Evolutionary conservation across 768 basidiomycete genomes (phyloP), one percentile per base, ranked within the genome.

Genomic region (Panus rudis): DNA sequence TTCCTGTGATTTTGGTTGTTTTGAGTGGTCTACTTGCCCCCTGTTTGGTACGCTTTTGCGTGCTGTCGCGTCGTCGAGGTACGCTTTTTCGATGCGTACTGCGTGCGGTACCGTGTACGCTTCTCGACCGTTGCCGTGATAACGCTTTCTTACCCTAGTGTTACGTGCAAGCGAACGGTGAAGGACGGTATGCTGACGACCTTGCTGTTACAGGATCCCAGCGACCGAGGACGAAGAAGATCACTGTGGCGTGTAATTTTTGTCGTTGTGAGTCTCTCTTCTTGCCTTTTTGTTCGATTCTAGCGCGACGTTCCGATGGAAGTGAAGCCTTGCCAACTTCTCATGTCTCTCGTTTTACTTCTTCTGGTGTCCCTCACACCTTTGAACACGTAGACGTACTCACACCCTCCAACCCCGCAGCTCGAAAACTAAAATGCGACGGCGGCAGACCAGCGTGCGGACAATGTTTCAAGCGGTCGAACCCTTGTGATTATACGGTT

Each of bases 171-270:
- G n/a, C n/a, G n/a, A n/a, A n/a, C n/a, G n/a, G n/a, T n/a, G n/a
- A n/a, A n/a, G n/a, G n/a, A n/a, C n/a, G n/a, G n/a, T n/a, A n/a
- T n/a, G n/a, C 37, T 45, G 38, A 27, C 40, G 44, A 44, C 51
- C 51, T 50, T 46, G 52, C 25, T 55, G 46, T 42, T 48, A 26
- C 45, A 79, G 79, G 72, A 59, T 75, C 78, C 25, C 70, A 71
- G 49, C 81, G 82, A 52, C 76, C 76, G 52, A 74, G 84, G 45
- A 76, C 81, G 42, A 89, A 88, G 70, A 89, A 91, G 64, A 90
- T 90, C 42, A 87, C 83, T 17, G 86, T 90, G 34, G 88, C 88
- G 28, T 91, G 88, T 68, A 89, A 91, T 62, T 91, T 91, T 62
- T 91, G 88, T 67, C 82, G 88, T 49, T 89, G 88, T 89, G 62